Evolutionary conservation across 129 eudicot genomes (phyloP).

Genomic region (Sambucus nigra): DNA sequence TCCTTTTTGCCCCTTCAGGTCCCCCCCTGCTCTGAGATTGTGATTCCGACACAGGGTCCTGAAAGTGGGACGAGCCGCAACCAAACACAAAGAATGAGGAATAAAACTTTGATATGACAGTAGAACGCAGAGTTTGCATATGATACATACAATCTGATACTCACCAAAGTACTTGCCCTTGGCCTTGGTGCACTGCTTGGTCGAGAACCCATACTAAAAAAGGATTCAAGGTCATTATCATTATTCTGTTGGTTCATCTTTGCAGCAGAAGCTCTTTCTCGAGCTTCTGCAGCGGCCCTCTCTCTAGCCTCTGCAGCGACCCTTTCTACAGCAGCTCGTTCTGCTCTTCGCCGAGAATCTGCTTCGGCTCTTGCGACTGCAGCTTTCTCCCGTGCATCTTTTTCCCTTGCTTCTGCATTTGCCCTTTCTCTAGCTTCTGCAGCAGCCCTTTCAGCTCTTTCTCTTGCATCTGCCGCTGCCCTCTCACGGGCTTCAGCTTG

Average conservation of each 20-base stretch:
- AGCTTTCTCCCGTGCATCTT: slow-evolving; percentile 64
- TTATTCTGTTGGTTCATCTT: slow-evolving; percentile 74
- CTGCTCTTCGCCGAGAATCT: slow-evolving; percentile 72
- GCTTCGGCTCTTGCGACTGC: slow-evolving; percentile 58
- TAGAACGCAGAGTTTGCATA: not conserved
- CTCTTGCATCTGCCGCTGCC: slow-evolving; percentile 86
- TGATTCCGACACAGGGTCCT: slow-evolving; percentile 47
- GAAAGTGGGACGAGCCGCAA: slow-evolving; percentile 5
- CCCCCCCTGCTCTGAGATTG: slow-evolving; percentile 60
- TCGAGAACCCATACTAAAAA: slow-evolving; percentile 67
- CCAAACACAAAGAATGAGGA: slow-evolving; percentile 11
- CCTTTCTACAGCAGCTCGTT: slow-evolving; percentile 68
- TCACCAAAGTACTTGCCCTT: slow-evolving; percentile 63
- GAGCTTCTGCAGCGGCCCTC: slow-evolving; percentile 75
- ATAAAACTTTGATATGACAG: not conserved
- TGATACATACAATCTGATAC: slow-evolving; percentile 25
- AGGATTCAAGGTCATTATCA: slow-evolving; percentile 88
- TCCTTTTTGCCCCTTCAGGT: slow-evolving; percentile 43
- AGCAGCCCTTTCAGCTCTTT: slow-evolving; percentile 80
- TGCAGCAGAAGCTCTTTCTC: slow-evolving; percentile 73
- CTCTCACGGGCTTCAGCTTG: slow-evolving; percentile 99
- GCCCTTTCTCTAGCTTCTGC: slow-evolving; percentile 83
- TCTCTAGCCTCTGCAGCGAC: slow-evolving; percentile 77
- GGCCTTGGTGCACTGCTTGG: slow-evolving; percentile 92
- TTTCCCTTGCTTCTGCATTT: slow-evolving; percentile 52